Conservation (phyloP, 108 stramenopile species). For the Fistulifera pelliculosa region DNA sequence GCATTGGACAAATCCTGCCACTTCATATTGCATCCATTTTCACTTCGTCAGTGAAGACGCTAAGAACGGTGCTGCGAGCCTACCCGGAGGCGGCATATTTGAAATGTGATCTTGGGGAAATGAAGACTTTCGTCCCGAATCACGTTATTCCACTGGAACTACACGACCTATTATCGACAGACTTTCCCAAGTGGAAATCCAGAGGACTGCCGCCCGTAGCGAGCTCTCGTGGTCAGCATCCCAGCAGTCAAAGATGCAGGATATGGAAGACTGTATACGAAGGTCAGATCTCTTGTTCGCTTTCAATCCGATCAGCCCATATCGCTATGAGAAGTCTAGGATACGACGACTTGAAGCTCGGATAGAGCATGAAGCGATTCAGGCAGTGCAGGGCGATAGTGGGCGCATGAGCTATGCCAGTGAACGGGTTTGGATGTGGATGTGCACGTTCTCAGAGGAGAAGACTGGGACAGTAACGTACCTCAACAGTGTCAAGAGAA, state of each 20-base stretch:
- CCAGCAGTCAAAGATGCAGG: conserved; percentile 12
- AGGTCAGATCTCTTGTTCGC: conserved; percentile 50
- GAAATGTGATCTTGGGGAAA: conserved; percentile 24
- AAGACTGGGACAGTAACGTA: conserved; percentile 20
- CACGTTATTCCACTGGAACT: conserved; percentile 33
- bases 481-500: conserved; percentile 19
- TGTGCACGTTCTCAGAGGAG: conserved; percentile 32
- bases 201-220: conserved; percentile 1
- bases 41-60: conserved; percentile 22
- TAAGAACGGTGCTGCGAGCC: conserved; percentile 23
- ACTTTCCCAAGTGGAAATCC: conserved; percentile 46
- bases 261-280: conserved; percentile 10
- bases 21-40: conserved; percentile 63
- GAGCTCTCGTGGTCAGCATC: conserved; percentile 2
- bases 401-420: conserved; percentile 11
- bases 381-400: conserved; percentile 4
- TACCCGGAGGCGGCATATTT: conserved; percentile 34
- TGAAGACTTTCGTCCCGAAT: conserved; percentile 36
- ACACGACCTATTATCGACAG: conserved; percentile 35
- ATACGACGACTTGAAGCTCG: conserved; percentile 28
- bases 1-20: conserved; percentile 36
- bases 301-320: conserved; percentile 36
- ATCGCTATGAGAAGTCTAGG: conserved; percentile 25
- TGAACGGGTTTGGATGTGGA: conserved; percentile 30
- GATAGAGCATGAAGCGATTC: conserved; percentile 14